These are phyloP conservation scores for Geotrichum ghanense DNA, from an alignment of 805 yeast genomes.

Conservation along the genomic window DNA sequence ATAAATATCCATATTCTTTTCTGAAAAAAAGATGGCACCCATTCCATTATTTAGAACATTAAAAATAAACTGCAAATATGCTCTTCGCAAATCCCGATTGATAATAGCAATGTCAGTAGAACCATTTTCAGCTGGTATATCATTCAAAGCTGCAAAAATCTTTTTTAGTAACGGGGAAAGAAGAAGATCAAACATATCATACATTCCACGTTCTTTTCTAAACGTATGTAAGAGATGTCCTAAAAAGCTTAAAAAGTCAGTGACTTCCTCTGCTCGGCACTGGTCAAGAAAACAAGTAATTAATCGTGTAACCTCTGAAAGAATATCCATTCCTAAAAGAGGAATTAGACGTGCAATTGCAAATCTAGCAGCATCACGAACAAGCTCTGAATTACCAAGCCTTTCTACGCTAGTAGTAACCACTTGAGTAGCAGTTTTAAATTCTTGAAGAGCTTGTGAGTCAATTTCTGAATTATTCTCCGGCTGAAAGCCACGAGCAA, in stretches of 20 bases:
- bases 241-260: slow-evolving; percentile 73
- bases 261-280: slow-evolving; percentile 54
- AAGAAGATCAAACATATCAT: slow-evolving; percentile 61
- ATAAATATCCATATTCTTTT: slow-evolving; percentile 48
- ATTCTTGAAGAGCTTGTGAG: slow-evolving; percentile 33
- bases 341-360: slow-evolving; percentile 82
- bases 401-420: slow-evolving; percentile 74
- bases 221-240: slow-evolving; percentile 81
- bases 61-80: slow-evolving; percentile 58
- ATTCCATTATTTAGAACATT: slow-evolving; percentile 66
- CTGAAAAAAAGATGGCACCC: slow-evolving; percentile 64
- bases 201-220: slow-evolving; percentile 53
- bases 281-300: slow-evolving; percentile 54
- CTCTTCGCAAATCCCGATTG: slow-evolving; percentile 51
- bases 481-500: slow-evolving; percentile 74
- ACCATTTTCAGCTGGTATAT: slow-evolving; percentile 28
- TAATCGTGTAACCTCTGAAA: slow-evolving; percentile 52
- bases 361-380: slow-evolving; percentile 79
- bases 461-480: not conserved
- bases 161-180: slow-evolving; percentile 64
- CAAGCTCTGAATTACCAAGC: slow-evolving; percentile 49
- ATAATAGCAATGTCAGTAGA: slow-evolving; percentile 57
- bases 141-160: slow-evolving; percentile 41
- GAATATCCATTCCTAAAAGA: slow-evolving; percentile 42
- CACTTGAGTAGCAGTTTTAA: slow-evolving; percentile 67